phyloP scores from a whole-genome alignment of 2,329 filamentous ascomycete genomes.

The Hymenoscyphus repandus region DNA sequence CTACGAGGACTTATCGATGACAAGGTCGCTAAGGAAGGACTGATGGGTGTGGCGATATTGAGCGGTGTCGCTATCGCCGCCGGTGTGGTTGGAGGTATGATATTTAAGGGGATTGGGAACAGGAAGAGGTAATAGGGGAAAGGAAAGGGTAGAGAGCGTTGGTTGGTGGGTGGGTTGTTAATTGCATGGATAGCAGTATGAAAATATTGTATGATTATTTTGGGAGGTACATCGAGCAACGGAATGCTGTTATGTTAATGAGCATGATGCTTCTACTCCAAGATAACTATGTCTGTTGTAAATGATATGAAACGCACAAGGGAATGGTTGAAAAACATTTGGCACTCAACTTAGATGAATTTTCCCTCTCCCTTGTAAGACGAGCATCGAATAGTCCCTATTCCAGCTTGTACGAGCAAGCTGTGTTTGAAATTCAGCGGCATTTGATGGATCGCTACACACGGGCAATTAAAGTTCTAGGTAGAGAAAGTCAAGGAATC shows the following conservation, averaged over 20 bases:
- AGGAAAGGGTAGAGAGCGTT: conserved; percentile 1
- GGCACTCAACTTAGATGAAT: too few relatives aligned
- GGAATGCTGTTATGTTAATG: background rate
- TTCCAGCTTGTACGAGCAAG: too few relatives aligned
- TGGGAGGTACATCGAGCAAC: background rate
- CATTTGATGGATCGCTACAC: too few relatives aligned
- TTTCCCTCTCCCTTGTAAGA: too few relatives aligned
- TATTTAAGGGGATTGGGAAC: conserved; percentile 71
- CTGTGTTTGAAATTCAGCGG: too few relatives aligned
- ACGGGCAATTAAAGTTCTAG: too few relatives aligned
- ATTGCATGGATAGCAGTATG: background rate
- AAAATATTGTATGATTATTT: conserved; percentile 2
- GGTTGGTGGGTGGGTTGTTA: background rate
- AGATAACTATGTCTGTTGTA: too few relatives aligned
- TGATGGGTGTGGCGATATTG: conserved; percentile 92
- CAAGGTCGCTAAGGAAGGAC: conserved; percentile 88
- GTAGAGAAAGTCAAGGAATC: too few relatives aligned
- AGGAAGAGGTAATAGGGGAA: conserved; percentile 30
- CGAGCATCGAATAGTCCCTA: too few relatives aligned
- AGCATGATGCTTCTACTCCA: background rate
- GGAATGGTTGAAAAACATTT: too few relatives aligned
- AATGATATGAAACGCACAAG: background rate
- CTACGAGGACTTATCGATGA: conserved; percentile 87
- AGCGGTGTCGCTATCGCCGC: conserved; percentile 89
- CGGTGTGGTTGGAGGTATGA: conserved; percentile 83